Percentiles rank a stretch among this genome's conserved stretches.
Evolutionary conservation across 1,284 basidiomycete species (phyloP).

Genomic region (Papiliotrema nemorosa): DNA sequence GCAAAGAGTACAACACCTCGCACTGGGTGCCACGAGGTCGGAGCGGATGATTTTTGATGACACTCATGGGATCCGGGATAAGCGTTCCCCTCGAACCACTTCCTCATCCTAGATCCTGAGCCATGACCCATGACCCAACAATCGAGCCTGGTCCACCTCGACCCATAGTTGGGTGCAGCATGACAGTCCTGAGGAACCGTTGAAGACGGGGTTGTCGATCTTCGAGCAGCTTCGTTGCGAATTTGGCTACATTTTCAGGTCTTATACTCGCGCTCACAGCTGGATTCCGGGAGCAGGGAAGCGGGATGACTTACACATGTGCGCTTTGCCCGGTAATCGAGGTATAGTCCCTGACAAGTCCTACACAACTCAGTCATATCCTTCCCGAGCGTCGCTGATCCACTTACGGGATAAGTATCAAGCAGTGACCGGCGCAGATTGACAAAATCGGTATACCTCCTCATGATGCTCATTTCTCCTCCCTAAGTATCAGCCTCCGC

Average conservation of each 20-base stretch:
- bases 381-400: not conserved
- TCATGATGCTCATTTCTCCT: slow-evolving; percentile 28
- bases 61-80: too few species aligned
- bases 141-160: slow-evolving; percentile 29
- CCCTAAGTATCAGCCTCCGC: slow-evolving; percentile 22
- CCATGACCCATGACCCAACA: slow-evolving; percentile 34
- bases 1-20: too few species aligned
- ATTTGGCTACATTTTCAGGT: slow-evolving; percentile 27
- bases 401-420: slow-evolving; percentile 29
- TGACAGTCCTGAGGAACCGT: slow-evolving; percentile 39
- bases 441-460: slow-evolving; percentile 44
- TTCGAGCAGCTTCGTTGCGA: slow-evolving; percentile 37
- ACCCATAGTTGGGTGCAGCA: slow-evolving; percentile 46
- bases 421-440: slow-evolving; percentile 27
- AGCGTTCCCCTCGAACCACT: not conserved
- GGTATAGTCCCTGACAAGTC: slow-evolving; percentile 34
- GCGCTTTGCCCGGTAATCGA: slow-evolving; percentile 39
- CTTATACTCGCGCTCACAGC: not conserved
- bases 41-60: too few species aligned
- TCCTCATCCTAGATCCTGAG: not conserved
- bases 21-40: too few species aligned
- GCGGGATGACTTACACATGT: slow-evolving; percentile 29
- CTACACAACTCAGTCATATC: slow-evolving; percentile 11
- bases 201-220: slow-evolving; percentile 39
- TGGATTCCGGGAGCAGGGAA: not conserved